phyloP scores from a whole-genome alignment of 73 alveolate genomes.

The Tetrahymena elliotti region DNA sequence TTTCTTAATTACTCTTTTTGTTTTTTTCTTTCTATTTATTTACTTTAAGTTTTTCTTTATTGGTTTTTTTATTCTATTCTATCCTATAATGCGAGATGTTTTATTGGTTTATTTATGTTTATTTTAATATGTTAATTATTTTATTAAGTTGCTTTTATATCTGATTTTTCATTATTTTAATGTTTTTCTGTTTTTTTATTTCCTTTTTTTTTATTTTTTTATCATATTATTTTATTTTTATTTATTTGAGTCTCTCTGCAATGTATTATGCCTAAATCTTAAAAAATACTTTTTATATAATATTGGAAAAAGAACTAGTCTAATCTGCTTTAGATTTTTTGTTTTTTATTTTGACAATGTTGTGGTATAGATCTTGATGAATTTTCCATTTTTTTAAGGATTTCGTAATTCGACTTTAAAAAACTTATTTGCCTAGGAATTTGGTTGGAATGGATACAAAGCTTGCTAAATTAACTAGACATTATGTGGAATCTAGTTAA shows the following conservation, averaged over 20 bases:
- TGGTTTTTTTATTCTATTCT: no score
- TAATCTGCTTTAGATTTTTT: background rate
- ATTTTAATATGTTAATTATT: no score
- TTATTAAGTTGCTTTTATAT: background rate
- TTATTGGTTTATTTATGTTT: no score
- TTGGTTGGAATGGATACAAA: background rate
- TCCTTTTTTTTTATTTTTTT: background rate
- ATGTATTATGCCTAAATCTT: background rate
- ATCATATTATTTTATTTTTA: background rate
- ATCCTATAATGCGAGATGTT: no score
- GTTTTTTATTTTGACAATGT: background rate
- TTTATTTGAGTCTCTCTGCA: background rate
- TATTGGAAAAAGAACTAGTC: background rate
- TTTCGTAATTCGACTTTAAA: background rate
- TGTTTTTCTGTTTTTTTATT: background rate
- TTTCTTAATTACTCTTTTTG: no score
- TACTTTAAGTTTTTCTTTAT: no score
- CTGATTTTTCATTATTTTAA: background rate
- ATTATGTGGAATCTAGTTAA: background rate
- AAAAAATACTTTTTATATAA: background rate
- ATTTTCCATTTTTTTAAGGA: background rate
- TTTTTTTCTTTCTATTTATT: no score
- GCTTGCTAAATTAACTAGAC: slow-evolving; percentile 1
- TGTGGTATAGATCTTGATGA: background rate
- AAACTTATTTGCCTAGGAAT: background rate